Percentiles rank a stretch among this genome's conserved stretches.
phyloP scores from a whole-genome alignment of 495 filamentous ascomycete genomes.

The Elasticomyces elasticus region DNA sequence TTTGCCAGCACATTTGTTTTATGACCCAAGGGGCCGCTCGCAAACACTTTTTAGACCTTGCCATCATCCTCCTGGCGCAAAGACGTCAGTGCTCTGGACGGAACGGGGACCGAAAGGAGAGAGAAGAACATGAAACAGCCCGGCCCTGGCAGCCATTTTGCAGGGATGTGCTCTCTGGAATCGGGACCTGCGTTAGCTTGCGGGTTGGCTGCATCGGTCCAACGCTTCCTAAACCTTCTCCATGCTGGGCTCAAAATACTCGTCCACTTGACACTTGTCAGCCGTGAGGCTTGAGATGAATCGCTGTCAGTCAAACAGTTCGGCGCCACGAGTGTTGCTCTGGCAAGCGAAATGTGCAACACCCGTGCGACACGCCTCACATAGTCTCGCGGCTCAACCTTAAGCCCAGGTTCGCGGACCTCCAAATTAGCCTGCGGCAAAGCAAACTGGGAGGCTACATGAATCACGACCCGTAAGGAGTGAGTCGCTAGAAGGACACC shows the following conservation, averaged over 20 bases:
- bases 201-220: constrained; percentile 1
- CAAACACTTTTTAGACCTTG: constrained; percentile 6
- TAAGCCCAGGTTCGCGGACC: background rate
- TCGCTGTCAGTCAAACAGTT: background rate
- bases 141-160: background rate
- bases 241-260: background rate
- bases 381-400: background rate
- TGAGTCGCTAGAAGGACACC: constrained; percentile 7
- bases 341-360: background rate
- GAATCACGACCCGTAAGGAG: constrained; percentile 1
- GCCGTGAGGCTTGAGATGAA: background rate
- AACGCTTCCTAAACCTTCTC: constrained; percentile 9
- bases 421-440: background rate
- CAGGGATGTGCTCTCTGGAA: background rate
- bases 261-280: background rate
- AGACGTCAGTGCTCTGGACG: constrained; percentile 10
- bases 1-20: constrained; percentile 1
- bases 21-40: constrained; percentile 2
- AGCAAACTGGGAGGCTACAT: background rate
- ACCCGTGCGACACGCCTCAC: background rate
- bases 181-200: constrained; percentile 7
- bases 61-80: background rate
- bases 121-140: background rate
- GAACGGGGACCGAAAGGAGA: constrained; percentile 1
- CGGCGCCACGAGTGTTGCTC: background rate